These are phyloP conservation scores for Populus hybrid DNA, from an alignment of 441 rosid genomes.

Conservation along the genomic window DNA sequence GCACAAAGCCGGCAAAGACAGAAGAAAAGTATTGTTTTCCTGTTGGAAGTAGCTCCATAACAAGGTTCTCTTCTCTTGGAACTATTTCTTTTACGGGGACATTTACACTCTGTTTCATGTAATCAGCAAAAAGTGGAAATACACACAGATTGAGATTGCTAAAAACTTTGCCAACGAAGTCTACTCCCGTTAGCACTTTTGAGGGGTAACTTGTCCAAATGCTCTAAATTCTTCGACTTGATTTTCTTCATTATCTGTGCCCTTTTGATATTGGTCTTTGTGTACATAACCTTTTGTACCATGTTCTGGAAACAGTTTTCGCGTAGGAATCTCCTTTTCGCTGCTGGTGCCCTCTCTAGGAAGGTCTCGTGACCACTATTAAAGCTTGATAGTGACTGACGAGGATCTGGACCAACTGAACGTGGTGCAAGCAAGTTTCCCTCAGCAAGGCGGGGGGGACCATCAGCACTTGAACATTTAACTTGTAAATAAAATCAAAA, in stretches of 20 bases:
- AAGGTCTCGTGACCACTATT: conserved; percentile 8
- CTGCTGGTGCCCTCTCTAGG: conserved; percentile 73
- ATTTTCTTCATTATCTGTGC: neutral
- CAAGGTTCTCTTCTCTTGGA: neutral
- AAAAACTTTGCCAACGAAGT: conserved; percentile 81
- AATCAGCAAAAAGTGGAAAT: conserved; percentile 59
- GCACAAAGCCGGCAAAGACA: too few relatives aligned
- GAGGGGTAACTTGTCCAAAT: conserved; percentile 45
- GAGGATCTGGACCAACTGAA: neutral
- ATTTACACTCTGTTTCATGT: conserved; percentile 5
- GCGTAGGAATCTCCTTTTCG: conserved; percentile 78
- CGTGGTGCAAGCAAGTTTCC: neutral
- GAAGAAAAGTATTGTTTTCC: too few relatives aligned
- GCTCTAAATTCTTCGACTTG: neutral
- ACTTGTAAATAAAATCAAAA: neutral
- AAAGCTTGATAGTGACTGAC: neutral
- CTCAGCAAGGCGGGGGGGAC: neutral
- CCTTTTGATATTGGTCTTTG: neutral
- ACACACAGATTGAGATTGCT: conserved; percentile 70
- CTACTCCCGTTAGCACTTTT: conserved; percentile 73
- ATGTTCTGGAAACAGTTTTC: conserved; percentile 54
- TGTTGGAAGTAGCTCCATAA: too few relatives aligned
- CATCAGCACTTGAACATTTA: neutral
- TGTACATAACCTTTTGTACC: neutral
- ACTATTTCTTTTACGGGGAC: neutral